These are phyloP conservation scores for Thymus quinquecostatus DNA, from an alignment of 257 asterid species.

Conservation along the genomic window DNA sequence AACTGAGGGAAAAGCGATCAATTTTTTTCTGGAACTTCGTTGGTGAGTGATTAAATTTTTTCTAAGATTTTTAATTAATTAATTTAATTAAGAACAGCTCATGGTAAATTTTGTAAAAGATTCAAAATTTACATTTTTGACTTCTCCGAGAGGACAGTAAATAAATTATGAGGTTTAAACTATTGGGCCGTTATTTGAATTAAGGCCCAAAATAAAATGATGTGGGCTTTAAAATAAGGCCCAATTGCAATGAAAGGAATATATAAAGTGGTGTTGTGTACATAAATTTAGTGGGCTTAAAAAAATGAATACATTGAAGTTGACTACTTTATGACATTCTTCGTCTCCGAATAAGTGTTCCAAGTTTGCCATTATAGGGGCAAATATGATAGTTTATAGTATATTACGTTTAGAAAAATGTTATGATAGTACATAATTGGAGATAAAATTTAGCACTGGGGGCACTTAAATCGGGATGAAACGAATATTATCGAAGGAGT, in stretches of 20 bases:
- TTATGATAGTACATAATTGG: too few species aligned
- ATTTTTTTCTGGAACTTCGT: conserved; percentile 2
- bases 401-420: too few species aligned
- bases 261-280: too few species aligned
- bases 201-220: background rate
- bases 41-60: conserved; percentile 15
- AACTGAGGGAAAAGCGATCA: background rate
- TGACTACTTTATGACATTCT: too few species aligned
- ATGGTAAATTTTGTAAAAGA: background rate
- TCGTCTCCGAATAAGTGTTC: too few species aligned
- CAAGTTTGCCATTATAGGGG: too few species aligned
- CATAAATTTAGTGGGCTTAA: too few species aligned
- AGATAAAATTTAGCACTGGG: too few species aligned
- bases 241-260: background rate
- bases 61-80: background rate
- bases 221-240: background rate
- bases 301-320: too few species aligned
- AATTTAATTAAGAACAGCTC: background rate
- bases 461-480: too few species aligned
- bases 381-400: too few species aligned
- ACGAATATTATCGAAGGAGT: too few species aligned
- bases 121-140: background rate
- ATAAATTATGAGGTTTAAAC: background rate
- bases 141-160: background rate
- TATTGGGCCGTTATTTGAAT: background rate